A percentile compares a stretch with the other conserved stretches of the same genome.
Conservation (phyloP, 371 early-diverging fungal genomes). For the Rhizopus arrhizus region DNA sequence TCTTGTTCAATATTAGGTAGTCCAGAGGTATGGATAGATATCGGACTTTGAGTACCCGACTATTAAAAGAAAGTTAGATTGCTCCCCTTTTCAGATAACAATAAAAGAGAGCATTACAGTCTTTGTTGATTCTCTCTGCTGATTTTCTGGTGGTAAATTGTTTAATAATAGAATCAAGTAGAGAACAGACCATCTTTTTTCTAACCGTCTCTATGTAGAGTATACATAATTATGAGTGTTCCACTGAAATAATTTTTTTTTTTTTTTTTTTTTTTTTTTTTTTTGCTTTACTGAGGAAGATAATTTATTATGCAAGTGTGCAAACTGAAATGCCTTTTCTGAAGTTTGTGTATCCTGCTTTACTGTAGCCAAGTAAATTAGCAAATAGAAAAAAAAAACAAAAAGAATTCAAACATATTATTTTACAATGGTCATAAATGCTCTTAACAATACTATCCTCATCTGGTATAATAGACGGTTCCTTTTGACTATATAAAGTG, state of each 20-base stretch:
- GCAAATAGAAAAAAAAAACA: neutral
- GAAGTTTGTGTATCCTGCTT: constrained; percentile 48
- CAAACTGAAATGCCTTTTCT: constrained; percentile 65
- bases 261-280: constrained; percentile 2
- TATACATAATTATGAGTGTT: neutral
- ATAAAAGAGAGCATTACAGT: neutral
- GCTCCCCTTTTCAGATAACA: neutral
- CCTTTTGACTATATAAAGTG: constrained; percentile 18
- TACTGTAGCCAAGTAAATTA: constrained; percentile 29
- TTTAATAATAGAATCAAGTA: constrained; percentile 68
- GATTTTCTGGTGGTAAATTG: constrained; percentile 19
- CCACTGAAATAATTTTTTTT: neutral
- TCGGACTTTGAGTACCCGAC: neutral
- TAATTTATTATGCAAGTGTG: constrained; percentile 66
- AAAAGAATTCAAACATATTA: neutral
- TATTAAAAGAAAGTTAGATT: neutral
- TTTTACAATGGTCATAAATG: constrained; percentile 69
- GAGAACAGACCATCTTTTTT: constrained; percentile 73
- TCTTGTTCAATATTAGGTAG: constrained; percentile 20
- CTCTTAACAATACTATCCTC: constrained; percentile 63
- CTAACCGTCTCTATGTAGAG: constrained; percentile 41
- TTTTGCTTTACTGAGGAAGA: constrained; percentile 48
- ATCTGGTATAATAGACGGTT: constrained; percentile 61
- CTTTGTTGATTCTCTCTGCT: neutral
- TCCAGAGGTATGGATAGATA: constrained; percentile 3